A percentile compares a stretch with the other conserved stretches of the same genome.
phyloP scores from a whole-genome alignment of 805 yeast genomes.

The Saturnispora besseyi region DNA sequence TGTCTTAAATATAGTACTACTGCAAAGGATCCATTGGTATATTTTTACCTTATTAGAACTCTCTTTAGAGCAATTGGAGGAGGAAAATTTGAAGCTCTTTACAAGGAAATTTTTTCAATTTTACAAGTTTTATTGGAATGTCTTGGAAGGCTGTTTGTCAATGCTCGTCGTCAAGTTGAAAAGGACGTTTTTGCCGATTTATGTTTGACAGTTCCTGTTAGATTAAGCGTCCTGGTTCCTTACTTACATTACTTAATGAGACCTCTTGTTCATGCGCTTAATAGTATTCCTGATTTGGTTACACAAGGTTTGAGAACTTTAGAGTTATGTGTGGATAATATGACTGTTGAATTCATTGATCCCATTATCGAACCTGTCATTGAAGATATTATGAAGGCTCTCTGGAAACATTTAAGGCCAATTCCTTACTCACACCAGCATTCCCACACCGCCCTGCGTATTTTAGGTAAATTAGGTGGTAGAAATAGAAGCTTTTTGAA shows the following conservation, averaged over 20 bases:
- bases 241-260: constrained; percentile 81
- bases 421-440: constrained; percentile 92
- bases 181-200: constrained; percentile 91
- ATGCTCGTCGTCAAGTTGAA: constrained; percentile 82
- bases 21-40: constrained; percentile 85
- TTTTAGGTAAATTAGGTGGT: constrained; percentile 93
- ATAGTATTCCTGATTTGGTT: constrained; percentile 84
- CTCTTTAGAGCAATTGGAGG: constrained; percentile 93
- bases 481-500: constrained; percentile 80
- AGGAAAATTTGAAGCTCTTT: constrained; percentile 87
- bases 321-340: constrained; percentile 90
- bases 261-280: constrained; percentile 84
- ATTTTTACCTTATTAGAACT: constrained; percentile 80
- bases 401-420: constrained; percentile 87
- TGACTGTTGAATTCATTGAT: constrained; percentile 94
- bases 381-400: constrained; percentile 86
- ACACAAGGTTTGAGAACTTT: constrained; percentile 91
- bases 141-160: constrained; percentile 69
- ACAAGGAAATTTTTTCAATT: constrained; percentile 87
- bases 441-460: constrained; percentile 87
- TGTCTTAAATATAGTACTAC: constrained; percentile 72
- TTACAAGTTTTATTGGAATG: constrained; percentile 81
- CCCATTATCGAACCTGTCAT: constrained; percentile 96
- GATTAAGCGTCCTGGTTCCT: constrained; percentile 89
- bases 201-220: constrained; percentile 91